Base-by-base conservation (phyloP, 1,284 basidiomycete genomes). In the Xerocomus minutiporus region DNA sequence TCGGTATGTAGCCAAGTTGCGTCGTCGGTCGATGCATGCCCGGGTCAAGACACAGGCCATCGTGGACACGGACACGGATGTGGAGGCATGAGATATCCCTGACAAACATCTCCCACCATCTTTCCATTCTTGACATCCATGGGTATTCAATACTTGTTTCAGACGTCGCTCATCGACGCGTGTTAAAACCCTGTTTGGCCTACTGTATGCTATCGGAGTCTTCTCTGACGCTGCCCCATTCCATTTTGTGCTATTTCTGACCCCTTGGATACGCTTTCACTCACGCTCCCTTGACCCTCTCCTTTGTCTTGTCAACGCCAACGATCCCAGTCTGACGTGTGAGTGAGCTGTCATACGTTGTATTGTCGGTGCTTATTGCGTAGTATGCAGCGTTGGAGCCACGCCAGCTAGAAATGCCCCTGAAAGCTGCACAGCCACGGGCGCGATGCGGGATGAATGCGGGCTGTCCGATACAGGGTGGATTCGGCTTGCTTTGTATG, bases 11-110 rank as follows among this genome's bases (percentile, higher is more conserved):
- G 41, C 25, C 25, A 28, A 5, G 4, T 5, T 17, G 12, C 11
- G 31, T 20, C 41, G 23, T 45, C 48, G 13, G 26, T 45, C 46
- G 4, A 25, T 17, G 23, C 39, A 17, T 12, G 8, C 9, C n/a
- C 31, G 40, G 25, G 8, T 9, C 48, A 52, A 52, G 41, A 51
- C 59, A 23, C 34, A 20, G 29, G 41, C 52, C 2, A 20, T 53
- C 23, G 23, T 53, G 13, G 50, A 54, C 15, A 48, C 47, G 13
- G 62, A 59, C 48, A 35, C 48, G 15, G 52, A 61, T 32, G n/a
- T 26, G 47, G 55, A 50, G 11, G 28, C 47, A 11, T 52, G 29
- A 51, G 17, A 15, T 4, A 25, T 12, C 20, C n/a, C 17, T 34
- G 44, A 43, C 45, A 48, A 32, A 28, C 34, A 32, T 51, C 28